Conservation (phyloP, 345 rosid species). For the Heritiera fomes region DNA sequence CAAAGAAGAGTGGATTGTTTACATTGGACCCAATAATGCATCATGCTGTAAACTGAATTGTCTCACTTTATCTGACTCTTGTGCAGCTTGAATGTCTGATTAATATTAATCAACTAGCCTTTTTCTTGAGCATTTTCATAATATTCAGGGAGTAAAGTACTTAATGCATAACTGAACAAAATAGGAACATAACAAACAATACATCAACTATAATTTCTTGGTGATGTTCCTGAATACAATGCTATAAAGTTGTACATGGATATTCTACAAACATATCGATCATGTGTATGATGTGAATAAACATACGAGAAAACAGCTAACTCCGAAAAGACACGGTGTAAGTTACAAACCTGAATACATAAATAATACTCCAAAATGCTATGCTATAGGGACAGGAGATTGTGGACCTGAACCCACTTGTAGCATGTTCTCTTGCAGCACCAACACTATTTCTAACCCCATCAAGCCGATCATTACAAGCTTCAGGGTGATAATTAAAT, state of each 20-base stretch:
- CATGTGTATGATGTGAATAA: constrained; percentile 14
- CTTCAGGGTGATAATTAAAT: constrained; percentile 18
- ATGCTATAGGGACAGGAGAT: constrained; percentile 17
- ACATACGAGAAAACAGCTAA: constrained; percentile 15
- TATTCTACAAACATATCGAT: constrained; percentile 25
- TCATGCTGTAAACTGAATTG: background rate
- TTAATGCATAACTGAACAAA: background rate
- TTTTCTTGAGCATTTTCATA: background rate
- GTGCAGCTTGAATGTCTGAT: background rate
- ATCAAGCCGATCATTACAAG: constrained; percentile 9
- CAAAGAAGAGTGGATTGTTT: constrained; percentile 15
- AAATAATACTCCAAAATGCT: constrained; percentile 16
- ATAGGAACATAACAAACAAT: constrained; percentile 18
- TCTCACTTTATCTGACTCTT: background rate
- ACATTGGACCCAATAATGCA: background rate
- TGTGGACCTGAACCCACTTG: constrained; percentile 27
- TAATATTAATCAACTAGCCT: background rate
- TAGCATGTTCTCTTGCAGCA: constrained; percentile 14
- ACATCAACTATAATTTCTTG: constrained; percentile 26
- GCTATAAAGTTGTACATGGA: constrained; percentile 20
- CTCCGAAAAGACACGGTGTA: constrained; percentile 18
- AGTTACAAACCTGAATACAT: constrained; percentile 23
- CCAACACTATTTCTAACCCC: constrained; percentile 12
- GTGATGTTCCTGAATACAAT: constrained; percentile 32
- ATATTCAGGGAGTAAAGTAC: background rate